Conservation (phyloP, 306 rosid genomes). For the Begonia peltatifolia region DNA sequence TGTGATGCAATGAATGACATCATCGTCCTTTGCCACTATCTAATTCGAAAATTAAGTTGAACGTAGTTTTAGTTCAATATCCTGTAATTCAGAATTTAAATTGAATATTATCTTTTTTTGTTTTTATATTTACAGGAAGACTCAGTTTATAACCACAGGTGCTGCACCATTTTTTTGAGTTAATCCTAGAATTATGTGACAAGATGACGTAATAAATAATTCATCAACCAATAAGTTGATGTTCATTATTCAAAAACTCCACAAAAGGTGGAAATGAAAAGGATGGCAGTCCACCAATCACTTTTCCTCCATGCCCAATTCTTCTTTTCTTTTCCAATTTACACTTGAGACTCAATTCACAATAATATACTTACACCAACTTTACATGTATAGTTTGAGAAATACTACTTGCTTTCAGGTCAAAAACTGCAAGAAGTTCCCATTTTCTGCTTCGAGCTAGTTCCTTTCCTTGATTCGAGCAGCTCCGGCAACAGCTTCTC, state of each 20-base stretch:
- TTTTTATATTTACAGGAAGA: too few species aligned
- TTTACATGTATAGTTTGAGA: too few species aligned
- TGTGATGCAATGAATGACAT: too few species aligned
- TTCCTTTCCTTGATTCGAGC: constrained; percentile 27
- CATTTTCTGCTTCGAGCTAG: constrained; percentile 31
- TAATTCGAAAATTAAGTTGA: too few species aligned
- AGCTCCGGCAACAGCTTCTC: constrained; percentile 29
- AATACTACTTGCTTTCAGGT: constrained; percentile 2
- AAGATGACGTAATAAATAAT: background rate
- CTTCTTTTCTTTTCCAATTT: constrained; percentile 4
- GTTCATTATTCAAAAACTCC: background rate
- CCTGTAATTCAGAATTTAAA: too few species aligned
- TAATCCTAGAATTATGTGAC: background rate
- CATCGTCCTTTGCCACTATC: too few species aligned
- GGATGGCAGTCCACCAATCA: constrained; percentile 52
- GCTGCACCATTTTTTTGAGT: background rate
- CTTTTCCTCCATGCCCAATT: constrained; percentile 25
- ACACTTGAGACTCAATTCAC: too few species aligned
- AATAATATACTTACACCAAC: too few species aligned
- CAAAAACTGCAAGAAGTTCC: constrained; percentile 38
- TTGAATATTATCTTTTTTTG: too few species aligned
- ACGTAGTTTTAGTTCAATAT: too few species aligned
- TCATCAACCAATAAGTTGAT: background rate
- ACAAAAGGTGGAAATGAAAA: constrained; percentile 17
- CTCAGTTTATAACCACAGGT: too few species aligned